Evolutionary conservation across 2,329 filamentous ascomycete genomes (phyloP).

Genomic region (Ophiostoma fasciatum): DNA sequence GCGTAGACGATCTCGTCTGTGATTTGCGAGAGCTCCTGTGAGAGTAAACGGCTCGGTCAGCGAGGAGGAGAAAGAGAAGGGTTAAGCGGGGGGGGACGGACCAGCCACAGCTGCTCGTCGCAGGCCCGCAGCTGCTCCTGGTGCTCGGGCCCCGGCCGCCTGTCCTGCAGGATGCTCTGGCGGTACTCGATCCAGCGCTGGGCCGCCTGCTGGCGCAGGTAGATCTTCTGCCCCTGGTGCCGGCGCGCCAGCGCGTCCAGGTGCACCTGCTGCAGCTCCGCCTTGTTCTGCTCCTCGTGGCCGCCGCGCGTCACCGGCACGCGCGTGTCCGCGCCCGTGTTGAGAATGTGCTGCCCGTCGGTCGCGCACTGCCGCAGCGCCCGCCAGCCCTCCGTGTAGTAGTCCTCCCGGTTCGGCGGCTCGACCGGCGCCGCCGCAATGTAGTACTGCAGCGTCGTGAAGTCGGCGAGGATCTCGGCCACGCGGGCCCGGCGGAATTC

Average conservation of each 20-base stretch:
- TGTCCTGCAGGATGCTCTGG: slow-evolving; percentile 36
- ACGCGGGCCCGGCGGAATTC: slow-evolving; percentile 43
- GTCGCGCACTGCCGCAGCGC: slow-evolving; percentile 45
- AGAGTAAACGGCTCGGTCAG: too few relatives aligned
- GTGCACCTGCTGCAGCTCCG: slow-evolving; percentile 45
- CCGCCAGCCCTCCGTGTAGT: slow-evolving; percentile 49
- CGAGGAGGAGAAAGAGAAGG: not conserved
- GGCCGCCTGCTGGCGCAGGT: slow-evolving; percentile 43
- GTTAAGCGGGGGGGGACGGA: slow-evolving; percentile 22
- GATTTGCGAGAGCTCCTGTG: slow-evolving; percentile 40
- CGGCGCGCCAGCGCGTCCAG: slow-evolving; percentile 46
- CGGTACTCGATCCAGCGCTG: slow-evolving; percentile 44
- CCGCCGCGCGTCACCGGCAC: slow-evolving; percentile 39
- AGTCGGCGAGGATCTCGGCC: slow-evolving; percentile 46
- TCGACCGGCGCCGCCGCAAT: slow-evolving; percentile 42
- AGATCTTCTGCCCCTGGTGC: slow-evolving; percentile 51
- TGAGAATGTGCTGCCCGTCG: slow-evolving; percentile 50
- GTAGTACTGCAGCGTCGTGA: slow-evolving; percentile 45
- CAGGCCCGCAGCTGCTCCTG: slow-evolving; percentile 35
- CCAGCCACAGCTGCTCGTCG: slow-evolving; percentile 41
- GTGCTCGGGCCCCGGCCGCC: slow-evolving; percentile 29
- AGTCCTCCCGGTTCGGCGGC: slow-evolving; percentile 40
- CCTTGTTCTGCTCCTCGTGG: slow-evolving; percentile 44
- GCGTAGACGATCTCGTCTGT: slow-evolving; percentile 45
- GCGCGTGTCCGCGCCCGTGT: slow-evolving; percentile 46